Conservation (phyloP, 768 basidiomycete genomes). For the Leucocoprinus sp. region DNA sequence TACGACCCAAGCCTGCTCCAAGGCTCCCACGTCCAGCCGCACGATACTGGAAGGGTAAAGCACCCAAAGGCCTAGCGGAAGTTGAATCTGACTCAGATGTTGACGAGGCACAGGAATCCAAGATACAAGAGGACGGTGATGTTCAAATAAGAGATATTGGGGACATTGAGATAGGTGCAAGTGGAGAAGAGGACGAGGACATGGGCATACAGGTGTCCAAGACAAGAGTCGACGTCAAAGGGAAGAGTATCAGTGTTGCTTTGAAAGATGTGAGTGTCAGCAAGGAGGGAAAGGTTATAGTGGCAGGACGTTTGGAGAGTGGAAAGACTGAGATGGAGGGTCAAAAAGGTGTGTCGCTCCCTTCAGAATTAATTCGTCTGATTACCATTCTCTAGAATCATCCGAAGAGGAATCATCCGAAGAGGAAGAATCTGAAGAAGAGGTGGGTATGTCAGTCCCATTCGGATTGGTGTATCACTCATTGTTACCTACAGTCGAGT, state of each 20-base stretch:
- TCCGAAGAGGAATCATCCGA: conserved; percentile 41
- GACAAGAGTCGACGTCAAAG: conserved; percentile 23
- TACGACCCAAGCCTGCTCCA: conserved; percentile 58
- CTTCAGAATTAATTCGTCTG: conserved; percentile 9
- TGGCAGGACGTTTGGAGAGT: conserved; percentile 72
- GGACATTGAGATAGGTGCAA: conserved; percentile 27
- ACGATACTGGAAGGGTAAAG: conserved; percentile 88
- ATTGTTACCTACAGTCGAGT: conserved; percentile 50
- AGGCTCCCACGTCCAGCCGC: conserved; percentile 74
- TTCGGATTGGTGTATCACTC: conserved; percentile 12
- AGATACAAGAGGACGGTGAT: conserved; percentile 40
- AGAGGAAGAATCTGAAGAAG: conserved; percentile 29
- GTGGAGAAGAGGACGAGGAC: conserved; percentile 33
- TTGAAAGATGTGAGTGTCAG: conserved; percentile 78
- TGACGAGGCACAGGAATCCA: conserved; percentile 34
- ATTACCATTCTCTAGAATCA: conserved; percentile 12
- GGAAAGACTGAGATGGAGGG: conserved; percentile 61
- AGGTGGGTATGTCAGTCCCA: conserved; percentile 28
- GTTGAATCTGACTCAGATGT: conserved; percentile 60
- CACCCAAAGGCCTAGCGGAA: conserved; percentile 63
- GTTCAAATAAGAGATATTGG: conserved; percentile 52
- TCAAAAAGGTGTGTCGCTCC: conserved; percentile 18
- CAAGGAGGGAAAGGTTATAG: conserved; percentile 69
- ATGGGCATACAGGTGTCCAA: conserved; percentile 30
- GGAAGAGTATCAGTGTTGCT: conserved; percentile 61